A percentile compares a stretch with the other conserved stretches of the same genome.
Evolutionary conservation across 192 early-diverging fungal species (phyloP).

Genomic region (Linnemannia elongata): DNA sequence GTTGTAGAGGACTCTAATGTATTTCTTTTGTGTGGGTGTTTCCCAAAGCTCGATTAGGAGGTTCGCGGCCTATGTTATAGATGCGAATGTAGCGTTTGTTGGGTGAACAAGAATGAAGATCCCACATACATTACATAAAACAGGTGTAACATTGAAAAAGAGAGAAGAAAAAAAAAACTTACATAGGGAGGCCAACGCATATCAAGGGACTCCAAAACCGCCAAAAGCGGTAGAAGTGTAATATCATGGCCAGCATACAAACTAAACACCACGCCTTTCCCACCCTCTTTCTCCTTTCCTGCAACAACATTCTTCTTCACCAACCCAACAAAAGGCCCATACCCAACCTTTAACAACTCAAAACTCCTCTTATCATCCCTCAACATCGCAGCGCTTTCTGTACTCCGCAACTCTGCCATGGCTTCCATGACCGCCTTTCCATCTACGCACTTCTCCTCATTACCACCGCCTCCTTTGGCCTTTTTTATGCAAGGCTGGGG

Average conservation of each 20-base stretch:
- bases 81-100: not conserved
- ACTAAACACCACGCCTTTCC: not conserved
- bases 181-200: slow-evolving; percentile 42
- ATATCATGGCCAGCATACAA: slow-evolving; percentile 36
- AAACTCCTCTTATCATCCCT: not conserved
- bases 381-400: not conserved
- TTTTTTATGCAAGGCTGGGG: slow-evolving; percentile 13
- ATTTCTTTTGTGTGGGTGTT: slow-evolving; percentile 2
- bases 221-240: slow-evolving; percentile 19
- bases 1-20: slow-evolving; percentile 31
- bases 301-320: slow-evolving; percentile 8
- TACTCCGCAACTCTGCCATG: not conserved
- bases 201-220: slow-evolving; percentile 16
- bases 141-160: not conserved
- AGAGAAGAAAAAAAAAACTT: slow-evolving; percentile 7
- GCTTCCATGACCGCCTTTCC: not conserved
- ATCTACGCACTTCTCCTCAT: not conserved
- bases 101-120: not conserved
- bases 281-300: not conserved
- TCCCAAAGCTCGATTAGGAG: slow-evolving; percentile 31
- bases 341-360: slow-evolving; percentile 24
- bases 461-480: not conserved
- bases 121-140: too few relatives aligned
- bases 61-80: slow-evolving; percentile 18
- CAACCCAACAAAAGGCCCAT: slow-evolving; percentile 11